Conservation (phyloP, 2,329 filamentous ascomycete genomes). For the Cladophialophora exuberans region DNA sequence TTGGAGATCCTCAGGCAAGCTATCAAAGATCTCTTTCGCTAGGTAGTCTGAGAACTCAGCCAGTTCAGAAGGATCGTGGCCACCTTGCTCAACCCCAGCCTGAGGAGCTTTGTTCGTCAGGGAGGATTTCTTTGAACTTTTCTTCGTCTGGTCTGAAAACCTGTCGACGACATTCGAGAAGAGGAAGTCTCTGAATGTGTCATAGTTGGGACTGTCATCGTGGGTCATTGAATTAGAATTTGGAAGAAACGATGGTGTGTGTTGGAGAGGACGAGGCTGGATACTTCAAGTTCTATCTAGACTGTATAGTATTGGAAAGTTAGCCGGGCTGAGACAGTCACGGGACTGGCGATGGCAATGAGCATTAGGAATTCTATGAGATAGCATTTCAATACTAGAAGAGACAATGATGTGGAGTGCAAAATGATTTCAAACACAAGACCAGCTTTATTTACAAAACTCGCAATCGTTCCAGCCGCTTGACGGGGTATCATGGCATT, state of each 20-base stretch:
- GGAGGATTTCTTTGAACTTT: slow-evolving; percentile 35
- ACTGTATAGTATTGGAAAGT: neutral
- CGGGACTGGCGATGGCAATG: too few species aligned
- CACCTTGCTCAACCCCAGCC: slow-evolving; percentile 22
- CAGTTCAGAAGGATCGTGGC: slow-evolving; percentile 65
- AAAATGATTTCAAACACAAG: neutral
- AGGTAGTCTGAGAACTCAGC: slow-evolving; percentile 83
- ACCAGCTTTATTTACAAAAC: neutral
- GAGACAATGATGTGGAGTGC: too few species aligned
- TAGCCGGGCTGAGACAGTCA: neutral
- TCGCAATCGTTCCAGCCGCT: neutral
- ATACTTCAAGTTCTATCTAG: neutral
- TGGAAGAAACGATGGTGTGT: too few species aligned
- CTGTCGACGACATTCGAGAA: slow-evolving; percentile 69
- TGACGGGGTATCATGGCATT: slow-evolving; percentile 1
- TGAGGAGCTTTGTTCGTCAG: slow-evolving; percentile 42
- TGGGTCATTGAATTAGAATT: slow-evolving; percentile 26
- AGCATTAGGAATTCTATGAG: too few species aligned
- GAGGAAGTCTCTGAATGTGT: slow-evolving; percentile 74
- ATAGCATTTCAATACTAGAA: too few species aligned
- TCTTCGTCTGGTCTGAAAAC: slow-evolving; percentile 44
- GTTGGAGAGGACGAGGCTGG: neutral
- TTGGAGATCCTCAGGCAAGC: slow-evolving; percentile 64
- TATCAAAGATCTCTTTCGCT: slow-evolving; percentile 68
- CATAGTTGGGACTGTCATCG: slow-evolving; percentile 59